Base-by-base conservation (phyloP, 2,329 filamentous ascomycete species). In the Xylaria hypoxylon region DNA sequence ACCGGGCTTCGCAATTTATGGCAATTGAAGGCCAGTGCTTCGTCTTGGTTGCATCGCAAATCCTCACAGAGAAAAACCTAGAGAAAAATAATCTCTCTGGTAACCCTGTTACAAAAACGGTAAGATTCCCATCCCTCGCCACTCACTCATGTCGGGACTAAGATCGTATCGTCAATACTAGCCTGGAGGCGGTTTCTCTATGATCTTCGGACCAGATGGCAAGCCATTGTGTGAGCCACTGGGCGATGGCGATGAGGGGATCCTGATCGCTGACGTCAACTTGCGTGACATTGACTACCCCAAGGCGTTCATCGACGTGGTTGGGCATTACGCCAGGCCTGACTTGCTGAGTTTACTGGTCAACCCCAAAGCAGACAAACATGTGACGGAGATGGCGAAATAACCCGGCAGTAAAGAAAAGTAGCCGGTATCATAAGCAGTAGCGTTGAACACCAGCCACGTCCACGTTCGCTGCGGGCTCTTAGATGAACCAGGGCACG, bases 151-250 rank as follows among this genome's bases (percentile, higher is more conserved):
- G 59, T 26, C 24, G 44, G 53, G 42, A 47, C 62, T 64, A 58
- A 70, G 19, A 44, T 31, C 22, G 22, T 55, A 42, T 38, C 50
- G n/a, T 51, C 26, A 24, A 61, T 53, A 17, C 48, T 60, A 76
- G 70, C 78, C 78, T 0, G 78, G 80, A 2, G 82, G 82, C 24
- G 85, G 85, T 1, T 82, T 81, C 60, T 82, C 82, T 3, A 84
- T 83, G 66, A 80, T 86, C 24, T 84, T 84, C 64, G 85, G 82
- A 0, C 85, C 85, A 0, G 85, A 87, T 69, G 85, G 85, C 1
- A 76, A 82, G 31, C 74, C 80, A 3, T 69, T 87, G 47, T 81
- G 79, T 2, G 78, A 82, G 42, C 72, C 79, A 0, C 40, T 82
- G 61, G 74, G 76, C 3, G 74, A 77, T 15, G 78, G 78, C 0